Evolutionary conservation across 2,329 filamentous ascomycete species (phyloP).

Genomic region (Coniella lustricola): DNA sequence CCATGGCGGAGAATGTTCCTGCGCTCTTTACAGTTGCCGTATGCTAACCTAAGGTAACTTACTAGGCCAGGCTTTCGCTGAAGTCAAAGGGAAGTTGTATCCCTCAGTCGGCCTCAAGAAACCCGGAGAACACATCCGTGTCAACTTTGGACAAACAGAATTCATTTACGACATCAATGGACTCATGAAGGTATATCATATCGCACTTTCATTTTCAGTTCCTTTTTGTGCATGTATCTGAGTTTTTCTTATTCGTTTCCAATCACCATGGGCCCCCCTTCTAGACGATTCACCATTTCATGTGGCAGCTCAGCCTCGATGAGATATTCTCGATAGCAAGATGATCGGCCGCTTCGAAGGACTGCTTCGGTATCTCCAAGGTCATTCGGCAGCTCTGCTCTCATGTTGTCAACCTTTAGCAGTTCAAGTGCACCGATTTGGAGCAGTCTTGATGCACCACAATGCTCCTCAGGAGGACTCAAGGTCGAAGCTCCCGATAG

Average conservation of each 20-base stretch:
- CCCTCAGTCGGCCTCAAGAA: conserved; percentile 61
- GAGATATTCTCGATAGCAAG: too few relatives aligned
- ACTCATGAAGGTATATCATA: conserved; percentile 62
- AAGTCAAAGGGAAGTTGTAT: conserved; percentile 60
- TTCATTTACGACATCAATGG: conserved; percentile 90
- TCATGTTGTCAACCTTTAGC: too few relatives aligned
- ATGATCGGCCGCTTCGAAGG: too few relatives aligned
- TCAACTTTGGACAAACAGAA: conserved; percentile 64
- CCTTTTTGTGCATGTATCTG: background rate
- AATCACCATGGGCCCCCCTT: conserved; percentile 1
- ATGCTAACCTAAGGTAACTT: conserved; percentile 20
- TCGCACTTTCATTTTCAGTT: conserved; percentile 1
- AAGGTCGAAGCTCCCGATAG: background rate
- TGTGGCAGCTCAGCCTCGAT: conserved; percentile 3
- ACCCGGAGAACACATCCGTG: conserved; percentile 52
- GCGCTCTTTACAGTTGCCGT: too few relatives aligned
- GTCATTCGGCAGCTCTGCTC: too few relatives aligned
- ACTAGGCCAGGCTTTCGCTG: conserved; percentile 62
- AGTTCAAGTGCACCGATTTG: too few relatives aligned
- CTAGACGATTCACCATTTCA: background rate
- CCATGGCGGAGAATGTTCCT: too few relatives aligned
- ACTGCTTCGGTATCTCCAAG: too few relatives aligned
- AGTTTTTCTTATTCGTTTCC: background rate
- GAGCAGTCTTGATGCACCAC: too few relatives aligned
- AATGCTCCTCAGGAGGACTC: too few relatives aligned